phyloP scores from a whole-genome alignment of 2,329 filamentous ascomycete species.

The Fusarium floridanum region DNA sequence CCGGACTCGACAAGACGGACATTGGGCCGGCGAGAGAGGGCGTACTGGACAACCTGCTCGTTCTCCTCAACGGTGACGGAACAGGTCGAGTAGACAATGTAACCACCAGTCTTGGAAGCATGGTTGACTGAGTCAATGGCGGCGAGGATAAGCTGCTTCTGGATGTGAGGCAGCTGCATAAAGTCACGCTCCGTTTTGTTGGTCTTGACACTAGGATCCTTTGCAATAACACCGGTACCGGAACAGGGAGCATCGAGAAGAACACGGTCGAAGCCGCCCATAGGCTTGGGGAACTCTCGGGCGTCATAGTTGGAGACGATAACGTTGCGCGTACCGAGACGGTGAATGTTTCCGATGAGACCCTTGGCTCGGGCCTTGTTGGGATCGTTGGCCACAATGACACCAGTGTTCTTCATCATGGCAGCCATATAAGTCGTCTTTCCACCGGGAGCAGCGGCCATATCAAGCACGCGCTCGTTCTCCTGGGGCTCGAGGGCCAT shows the following conservation, averaged over 20 bases:
- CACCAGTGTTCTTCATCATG: slow-evolving; percentile 95
- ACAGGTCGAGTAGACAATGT: slow-evolving; percentile 97
- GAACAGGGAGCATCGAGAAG: slow-evolving; percentile 96
- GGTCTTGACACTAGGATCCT: slow-evolving; percentile 96
- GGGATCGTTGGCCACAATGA: slow-evolving; percentile 95
- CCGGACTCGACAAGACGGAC: slow-evolving; percentile 93
- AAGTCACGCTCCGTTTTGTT: slow-evolving; percentile 98
- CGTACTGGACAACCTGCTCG: slow-evolving; percentile 94
- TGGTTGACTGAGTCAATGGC: slow-evolving; percentile 97
- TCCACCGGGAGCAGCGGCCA: slow-evolving; percentile 95
- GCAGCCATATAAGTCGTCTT: slow-evolving; percentile 98
- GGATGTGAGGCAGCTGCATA: slow-evolving; percentile 89
- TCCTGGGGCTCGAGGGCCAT: slow-evolving; percentile 97
- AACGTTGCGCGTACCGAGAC: slow-evolving; percentile 91
- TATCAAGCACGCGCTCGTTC: slow-evolving; percentile 89
- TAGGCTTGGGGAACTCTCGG: slow-evolving; percentile 91
- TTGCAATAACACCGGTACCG: slow-evolving; percentile 96
- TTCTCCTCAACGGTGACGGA: slow-evolving; percentile 92
- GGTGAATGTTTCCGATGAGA: slow-evolving; percentile 98
- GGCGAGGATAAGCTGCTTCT: slow-evolving; percentile 92
- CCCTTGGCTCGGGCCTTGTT: slow-evolving; percentile 94
- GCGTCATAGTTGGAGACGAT: slow-evolving; percentile 97
- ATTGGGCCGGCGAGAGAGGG: slow-evolving; percentile 90
- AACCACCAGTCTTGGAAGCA: slow-evolving; percentile 90
- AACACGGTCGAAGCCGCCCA: slow-evolving; percentile 96